phyloP scores from a whole-genome alignment of 2,329 filamentous ascomycete species.

The Hortaea werneckii region DNA sequence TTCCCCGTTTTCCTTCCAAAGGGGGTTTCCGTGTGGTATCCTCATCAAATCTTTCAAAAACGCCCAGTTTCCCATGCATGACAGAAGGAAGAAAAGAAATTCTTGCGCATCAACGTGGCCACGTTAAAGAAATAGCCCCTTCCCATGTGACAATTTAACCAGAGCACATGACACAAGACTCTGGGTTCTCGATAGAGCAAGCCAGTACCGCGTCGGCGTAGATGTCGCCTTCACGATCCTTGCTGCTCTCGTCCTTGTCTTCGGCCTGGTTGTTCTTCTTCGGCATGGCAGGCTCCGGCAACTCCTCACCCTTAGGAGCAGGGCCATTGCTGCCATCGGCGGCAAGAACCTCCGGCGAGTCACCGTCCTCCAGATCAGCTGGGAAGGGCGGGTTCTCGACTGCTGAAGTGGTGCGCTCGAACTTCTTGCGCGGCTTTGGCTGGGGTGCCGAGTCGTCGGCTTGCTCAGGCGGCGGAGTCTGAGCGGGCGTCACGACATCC shows the following conservation, averaged over 20 bases:
- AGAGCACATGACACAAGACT: conserved; percentile 94
- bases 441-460: conserved; percentile 15
- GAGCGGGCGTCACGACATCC: conserved; percentile 58
- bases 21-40: too few species aligned
- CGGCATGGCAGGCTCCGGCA: conserved; percentile 46
- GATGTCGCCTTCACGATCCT: conserved; percentile 78
- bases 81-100: too few species aligned
- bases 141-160: conserved; percentile 43
- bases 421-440: conserved; percentile 38
- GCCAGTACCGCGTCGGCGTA: conserved; percentile 85
- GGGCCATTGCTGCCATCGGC: conserved; percentile 51
- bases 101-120: too few species aligned
- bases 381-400: conserved; percentile 60
- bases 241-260: conserved; percentile 60
- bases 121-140: too few species aligned
- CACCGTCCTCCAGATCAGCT: conserved; percentile 66
- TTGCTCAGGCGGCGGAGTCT: conserved; percentile 51
- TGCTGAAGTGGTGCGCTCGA: conserved; percentile 30
- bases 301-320: conserved; percentile 54
- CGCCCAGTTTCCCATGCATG: too few species aligned
- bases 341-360: conserved; percentile 67
- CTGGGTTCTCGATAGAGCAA: conserved; percentile 96
- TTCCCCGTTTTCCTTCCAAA: too few species aligned
- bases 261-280: conserved; percentile 54
- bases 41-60: too few species aligned